Evolutionary conservation across 305 asterid species (phyloP).

Genomic region (Stenogyne calaminthoides): DNA sequence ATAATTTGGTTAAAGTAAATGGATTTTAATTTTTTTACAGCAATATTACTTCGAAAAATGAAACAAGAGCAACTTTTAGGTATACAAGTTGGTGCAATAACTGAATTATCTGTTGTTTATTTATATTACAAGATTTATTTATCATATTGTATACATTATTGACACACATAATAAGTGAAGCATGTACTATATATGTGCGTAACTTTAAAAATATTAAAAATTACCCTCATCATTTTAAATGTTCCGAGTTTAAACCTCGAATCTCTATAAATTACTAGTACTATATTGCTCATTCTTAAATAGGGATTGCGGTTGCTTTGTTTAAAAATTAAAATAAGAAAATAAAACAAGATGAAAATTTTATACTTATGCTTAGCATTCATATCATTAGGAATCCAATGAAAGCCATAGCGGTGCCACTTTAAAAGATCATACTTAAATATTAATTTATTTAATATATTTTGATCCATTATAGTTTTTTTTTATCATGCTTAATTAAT

Average conservation of each 20-base stretch:
- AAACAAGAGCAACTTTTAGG: constrained; percentile 7
- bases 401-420: constrained; percentile 1
- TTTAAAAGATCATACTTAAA: not conserved
- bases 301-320: not conserved
- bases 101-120: too few species aligned
- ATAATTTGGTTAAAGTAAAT: constrained; percentile 14
- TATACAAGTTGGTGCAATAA: not conserved
- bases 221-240: too few species aligned
- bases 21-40: not conserved
- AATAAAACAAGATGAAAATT: not conserved
- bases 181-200: too few species aligned
- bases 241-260: too few species aligned
- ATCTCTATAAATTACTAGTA: too few species aligned
- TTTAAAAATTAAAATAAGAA: not conserved
- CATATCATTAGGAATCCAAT: not conserved
- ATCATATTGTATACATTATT: too few species aligned
- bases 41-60: constrained; percentile 32
- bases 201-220: too few species aligned
- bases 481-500: too few species aligned
- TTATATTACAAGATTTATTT: too few species aligned
- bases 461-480: too few species aligned
- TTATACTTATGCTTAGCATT: constrained; percentile 25
- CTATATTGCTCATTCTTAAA: not conserved
- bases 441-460: too few species aligned
- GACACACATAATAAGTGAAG: too few species aligned